Evolutionary conservation across 257 asterid genomes (phyloP).

Genomic region (Capsicum baccatum): DNA sequence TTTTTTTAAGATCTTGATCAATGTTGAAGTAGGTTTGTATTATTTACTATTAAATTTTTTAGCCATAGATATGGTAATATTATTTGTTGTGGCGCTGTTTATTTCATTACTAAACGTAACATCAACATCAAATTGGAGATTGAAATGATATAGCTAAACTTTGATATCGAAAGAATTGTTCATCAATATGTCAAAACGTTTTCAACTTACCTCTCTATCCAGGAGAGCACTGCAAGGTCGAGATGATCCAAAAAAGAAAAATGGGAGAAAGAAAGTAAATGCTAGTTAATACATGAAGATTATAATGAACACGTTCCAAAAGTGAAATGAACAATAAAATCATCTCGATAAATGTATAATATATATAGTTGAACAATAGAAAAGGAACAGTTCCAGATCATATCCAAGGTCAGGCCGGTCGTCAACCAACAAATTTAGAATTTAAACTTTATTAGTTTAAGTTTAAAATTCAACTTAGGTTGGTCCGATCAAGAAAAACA

Average conservation of each 20-base stretch:
- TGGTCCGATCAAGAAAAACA: no score
- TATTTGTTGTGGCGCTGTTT: not conserved
- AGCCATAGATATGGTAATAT: not conserved
- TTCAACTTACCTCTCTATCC: conserved; percentile 20
- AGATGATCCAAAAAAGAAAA: not conserved
- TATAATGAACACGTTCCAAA: not conserved
- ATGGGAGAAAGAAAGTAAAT: not conserved
- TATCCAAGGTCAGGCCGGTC: not conserved
- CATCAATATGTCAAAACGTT: not conserved
- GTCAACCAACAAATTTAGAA: not conserved
- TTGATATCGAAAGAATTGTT: not conserved
- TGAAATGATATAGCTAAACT: not conserved
- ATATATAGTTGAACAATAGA: no score
- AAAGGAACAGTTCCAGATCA: not conserved
- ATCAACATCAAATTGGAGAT: not conserved
- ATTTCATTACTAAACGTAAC: not conserved
- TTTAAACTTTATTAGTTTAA: not conserved
- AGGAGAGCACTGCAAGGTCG: conserved; percentile 14
- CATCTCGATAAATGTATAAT: not conserved
- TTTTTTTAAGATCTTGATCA: not conserved
- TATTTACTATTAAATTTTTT: not conserved
- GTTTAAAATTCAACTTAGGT: not conserved
- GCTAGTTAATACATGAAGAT: not conserved
- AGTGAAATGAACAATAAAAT: not conserved
- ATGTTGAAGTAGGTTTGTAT: not conserved